These are phyloP conservation scores for Aphanomyces astaci DNA, from an alignment of 352 stramenopile species.

Conservation along the genomic window DNA sequence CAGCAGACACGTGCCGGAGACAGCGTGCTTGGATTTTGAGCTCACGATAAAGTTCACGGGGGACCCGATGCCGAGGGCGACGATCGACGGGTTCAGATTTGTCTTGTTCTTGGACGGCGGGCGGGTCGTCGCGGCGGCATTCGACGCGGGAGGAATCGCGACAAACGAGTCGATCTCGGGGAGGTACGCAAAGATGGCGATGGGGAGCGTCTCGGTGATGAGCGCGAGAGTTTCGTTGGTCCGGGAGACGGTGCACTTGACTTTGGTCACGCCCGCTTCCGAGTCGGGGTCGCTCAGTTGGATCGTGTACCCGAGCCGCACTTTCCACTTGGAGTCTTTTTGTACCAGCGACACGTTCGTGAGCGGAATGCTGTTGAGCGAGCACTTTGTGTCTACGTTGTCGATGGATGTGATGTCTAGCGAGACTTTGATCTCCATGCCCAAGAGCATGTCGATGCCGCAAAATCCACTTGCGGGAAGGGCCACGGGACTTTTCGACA, in stretches of 20 bases:
- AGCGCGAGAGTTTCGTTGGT: neutral
- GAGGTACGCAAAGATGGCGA: conserved; percentile 19
- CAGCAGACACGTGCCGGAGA: neutral
- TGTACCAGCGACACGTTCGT: conserved; percentile 17
- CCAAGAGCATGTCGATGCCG: conserved; percentile 19
- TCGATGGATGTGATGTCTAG: conserved; percentile 10
- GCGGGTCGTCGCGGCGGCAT: neutral
- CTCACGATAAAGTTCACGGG: conserved; percentile 1
- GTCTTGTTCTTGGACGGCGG: conserved; percentile 1
- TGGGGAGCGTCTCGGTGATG: conserved; percentile 12
- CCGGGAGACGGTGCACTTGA: conserved; percentile 2
- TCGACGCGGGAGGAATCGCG: neutral
- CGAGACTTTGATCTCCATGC: conserved; percentile 6
- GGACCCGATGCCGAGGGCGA: conserved; percentile 1
- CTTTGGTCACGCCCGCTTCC: neutral
- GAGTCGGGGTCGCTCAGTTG: conserved; percentile 22
- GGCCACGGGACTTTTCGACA: neutral
- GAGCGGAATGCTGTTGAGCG: conserved; percentile 11
- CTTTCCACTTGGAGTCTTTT: conserved; percentile 13
- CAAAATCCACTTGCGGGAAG: neutral
- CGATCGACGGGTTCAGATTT: neutral
- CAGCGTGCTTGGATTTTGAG: conserved; percentile 18
- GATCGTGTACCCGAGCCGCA: conserved; percentile 15
- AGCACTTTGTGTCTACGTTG: conserved; percentile 12
- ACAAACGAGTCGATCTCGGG: conserved; percentile 16